phyloP scores from a whole-genome alignment of 2,329 filamentous ascomycete genomes.

The Capronia coronata region DNA sequence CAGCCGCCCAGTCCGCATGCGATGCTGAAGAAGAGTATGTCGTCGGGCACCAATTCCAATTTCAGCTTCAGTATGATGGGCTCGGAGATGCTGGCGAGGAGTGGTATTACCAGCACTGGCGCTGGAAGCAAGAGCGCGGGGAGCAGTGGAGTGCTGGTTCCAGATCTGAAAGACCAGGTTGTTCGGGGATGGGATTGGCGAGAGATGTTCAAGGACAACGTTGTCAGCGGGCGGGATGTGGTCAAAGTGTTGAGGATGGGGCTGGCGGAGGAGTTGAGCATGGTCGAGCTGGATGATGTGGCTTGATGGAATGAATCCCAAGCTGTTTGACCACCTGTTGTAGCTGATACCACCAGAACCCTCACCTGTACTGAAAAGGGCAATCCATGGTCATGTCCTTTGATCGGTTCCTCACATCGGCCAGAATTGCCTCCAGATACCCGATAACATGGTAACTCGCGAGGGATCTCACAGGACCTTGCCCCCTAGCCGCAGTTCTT shows the following conservation, averaged over 20 bases:
- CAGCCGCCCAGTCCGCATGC: conserved; percentile 56
- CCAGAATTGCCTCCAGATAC: no score
- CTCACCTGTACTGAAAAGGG: no score
- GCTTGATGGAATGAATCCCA: neutral
- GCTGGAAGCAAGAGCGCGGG: conserved; percentile 45
- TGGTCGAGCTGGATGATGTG: conserved; percentile 22
- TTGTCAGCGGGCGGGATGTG: conserved; percentile 61
- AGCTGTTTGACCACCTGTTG: no score
- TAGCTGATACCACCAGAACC: no score
- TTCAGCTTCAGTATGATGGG: conserved; percentile 64
- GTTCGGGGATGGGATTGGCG: conserved; percentile 69
- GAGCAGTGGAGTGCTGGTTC: conserved; percentile 46
- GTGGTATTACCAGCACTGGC: conserved; percentile 38
- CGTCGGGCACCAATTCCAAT: conserved; percentile 49
- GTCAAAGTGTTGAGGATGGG: conserved; percentile 64
- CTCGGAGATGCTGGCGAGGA: conserved; percentile 63
- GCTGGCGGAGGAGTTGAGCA: conserved; percentile 61
- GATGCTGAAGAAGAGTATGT: conserved; percentile 59
- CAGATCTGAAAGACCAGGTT: conserved; percentile 28
- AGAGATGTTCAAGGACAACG: conserved; percentile 48
- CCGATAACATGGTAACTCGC: no score
- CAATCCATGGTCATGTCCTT: no score
- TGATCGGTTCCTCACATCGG: no score
- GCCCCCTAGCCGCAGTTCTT: no score
- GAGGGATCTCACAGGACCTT: no score